phyloP scores from a whole-genome alignment of 805 yeast species.

The Barnettozyma californica region DNA sequence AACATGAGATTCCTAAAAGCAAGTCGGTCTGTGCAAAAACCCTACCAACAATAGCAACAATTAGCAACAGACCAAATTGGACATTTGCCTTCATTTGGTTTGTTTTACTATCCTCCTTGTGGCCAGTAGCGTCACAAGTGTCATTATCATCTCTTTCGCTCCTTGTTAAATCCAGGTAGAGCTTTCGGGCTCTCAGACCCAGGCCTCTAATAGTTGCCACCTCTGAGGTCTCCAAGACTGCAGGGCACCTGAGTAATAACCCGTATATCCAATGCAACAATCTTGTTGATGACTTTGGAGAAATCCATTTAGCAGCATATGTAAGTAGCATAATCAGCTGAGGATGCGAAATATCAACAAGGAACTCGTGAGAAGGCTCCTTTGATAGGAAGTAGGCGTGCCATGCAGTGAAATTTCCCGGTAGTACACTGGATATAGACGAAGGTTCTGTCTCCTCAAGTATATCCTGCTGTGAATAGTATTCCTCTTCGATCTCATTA shows the following conservation, averaged over 20 bases:
- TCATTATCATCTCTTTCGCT: neutral
- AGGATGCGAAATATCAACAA: conserved; percentile 19
- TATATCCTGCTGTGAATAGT: neutral
- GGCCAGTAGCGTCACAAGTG: neutral
- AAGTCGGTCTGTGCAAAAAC: conserved; percentile 2
- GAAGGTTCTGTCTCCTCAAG: conserved; percentile 2
- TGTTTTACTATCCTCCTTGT: neutral
- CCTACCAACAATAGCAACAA: neutral
- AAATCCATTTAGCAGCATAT: conserved; percentile 21
- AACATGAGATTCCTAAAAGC: neutral
- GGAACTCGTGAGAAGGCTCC: conserved; percentile 11
- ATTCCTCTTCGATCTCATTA: conserved; percentile 2
- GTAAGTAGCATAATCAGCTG: conserved; percentile 17
- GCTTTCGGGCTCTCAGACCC: conserved; percentile 13
- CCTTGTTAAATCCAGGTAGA: neutral
- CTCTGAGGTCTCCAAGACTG: conserved; percentile 15
- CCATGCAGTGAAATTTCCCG: conserved; percentile 24
- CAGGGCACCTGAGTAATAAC: conserved; percentile 14
- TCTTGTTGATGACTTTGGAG: conserved; percentile 11
- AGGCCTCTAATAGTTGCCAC: conserved; percentile 18
- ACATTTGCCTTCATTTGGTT: neutral
- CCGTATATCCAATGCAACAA: conserved; percentile 18
- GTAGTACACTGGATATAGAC: conserved; percentile 17
- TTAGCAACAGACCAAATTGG: neutral
- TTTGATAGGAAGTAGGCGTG: conserved; percentile 14